Evolutionary conservation across 2,329 filamentous ascomycete species (phyloP).

Genomic region (Ciborinia camelliae): DNA sequence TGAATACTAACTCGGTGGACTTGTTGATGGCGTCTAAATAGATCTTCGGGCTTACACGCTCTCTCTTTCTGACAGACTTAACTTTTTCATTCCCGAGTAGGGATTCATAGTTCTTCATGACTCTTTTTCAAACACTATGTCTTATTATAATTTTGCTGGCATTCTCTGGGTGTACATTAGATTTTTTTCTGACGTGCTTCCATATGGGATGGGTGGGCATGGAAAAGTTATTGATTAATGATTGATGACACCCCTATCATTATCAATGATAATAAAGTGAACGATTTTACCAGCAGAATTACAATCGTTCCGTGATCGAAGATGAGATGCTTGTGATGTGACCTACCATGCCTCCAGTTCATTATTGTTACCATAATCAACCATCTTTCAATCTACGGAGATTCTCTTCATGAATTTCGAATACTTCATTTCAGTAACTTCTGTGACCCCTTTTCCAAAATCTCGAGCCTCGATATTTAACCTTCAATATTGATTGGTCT

Average conservation of each 20-base stretch:
- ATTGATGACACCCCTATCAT: slow-evolving; percentile 25
- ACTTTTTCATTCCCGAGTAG: slow-evolving; percentile 27
- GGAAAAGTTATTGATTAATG: slow-evolving; percentile 37
- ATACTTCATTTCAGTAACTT: too few relatives aligned
- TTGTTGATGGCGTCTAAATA: slow-evolving; percentile 30
- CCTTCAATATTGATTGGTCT: slow-evolving; percentile 13
- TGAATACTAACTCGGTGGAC: slow-evolving; percentile 27
- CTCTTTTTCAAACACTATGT: slow-evolving; percentile 37
- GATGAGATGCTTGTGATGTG: not conserved
- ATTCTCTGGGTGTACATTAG: slow-evolving; percentile 41
- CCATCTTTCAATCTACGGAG: not conserved
- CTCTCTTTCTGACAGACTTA: slow-evolving; percentile 36
- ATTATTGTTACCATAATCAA: too few relatives aligned
- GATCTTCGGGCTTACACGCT: slow-evolving; percentile 25
- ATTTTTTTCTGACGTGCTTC: slow-evolving; percentile 38
- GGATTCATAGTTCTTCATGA: slow-evolving; percentile 37
- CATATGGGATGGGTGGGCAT: slow-evolving; percentile 34
- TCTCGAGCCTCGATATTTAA: not conserved
- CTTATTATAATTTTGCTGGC: slow-evolving; percentile 40
- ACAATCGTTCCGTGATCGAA: not conserved
- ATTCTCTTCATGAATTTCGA: not conserved
- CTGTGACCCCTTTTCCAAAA: not conserved
- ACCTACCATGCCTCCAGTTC: not conserved
- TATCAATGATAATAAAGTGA: slow-evolving; percentile 26
- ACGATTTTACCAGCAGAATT: slow-evolving; percentile 11